Evolutionary conservation across 371 early-diverging fungal genomes (phyloP).

Genomic region (Spraguea lophii): DNA sequence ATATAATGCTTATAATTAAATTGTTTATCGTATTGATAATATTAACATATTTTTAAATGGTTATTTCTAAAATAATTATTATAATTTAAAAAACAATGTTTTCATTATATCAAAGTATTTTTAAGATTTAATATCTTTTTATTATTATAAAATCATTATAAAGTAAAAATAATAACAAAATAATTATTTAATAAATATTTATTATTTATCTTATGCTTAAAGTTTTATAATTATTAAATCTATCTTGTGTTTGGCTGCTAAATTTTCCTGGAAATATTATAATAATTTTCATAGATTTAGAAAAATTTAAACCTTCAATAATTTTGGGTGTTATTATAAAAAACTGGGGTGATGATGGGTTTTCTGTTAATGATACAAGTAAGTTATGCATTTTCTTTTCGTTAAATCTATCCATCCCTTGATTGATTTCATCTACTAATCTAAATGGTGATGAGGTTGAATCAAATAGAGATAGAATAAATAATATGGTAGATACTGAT

Average conservation of each 20-base stretch:
- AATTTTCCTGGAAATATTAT: constrained; percentile 70
- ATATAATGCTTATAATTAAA: too few species aligned
- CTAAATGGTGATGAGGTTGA: constrained; percentile 73
- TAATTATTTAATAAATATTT: too few species aligned
- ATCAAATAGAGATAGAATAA: constrained; percentile 72
- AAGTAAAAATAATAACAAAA: too few species aligned
- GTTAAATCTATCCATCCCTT: constrained; percentile 92
- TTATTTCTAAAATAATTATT: too few species aligned
- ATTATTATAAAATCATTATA: too few species aligned
- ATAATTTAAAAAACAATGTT: too few species aligned
- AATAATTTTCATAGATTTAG: constrained; percentile 66
- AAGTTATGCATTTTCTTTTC: constrained; percentile 82
- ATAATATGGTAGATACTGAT: constrained; percentile 63
- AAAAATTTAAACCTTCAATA: constrained; percentile 72
- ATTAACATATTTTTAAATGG: too few species aligned
- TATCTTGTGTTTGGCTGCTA: not conserved
- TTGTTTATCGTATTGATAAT: too few species aligned
- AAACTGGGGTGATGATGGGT: constrained; percentile 47
- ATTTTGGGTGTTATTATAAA: constrained; percentile 97
- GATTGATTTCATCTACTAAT: constrained; percentile 98
- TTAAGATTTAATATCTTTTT: too few species aligned
- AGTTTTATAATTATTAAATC: not conserved
- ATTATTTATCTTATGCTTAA: too few species aligned
- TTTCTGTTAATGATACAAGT: constrained; percentile 28
- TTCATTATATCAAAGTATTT: too few species aligned